Evolutionary conservation across 108 stramenopile species (phyloP), one percentile per base, ranked within the genome.

Genomic region (Craspedostauros australis): DNA sequence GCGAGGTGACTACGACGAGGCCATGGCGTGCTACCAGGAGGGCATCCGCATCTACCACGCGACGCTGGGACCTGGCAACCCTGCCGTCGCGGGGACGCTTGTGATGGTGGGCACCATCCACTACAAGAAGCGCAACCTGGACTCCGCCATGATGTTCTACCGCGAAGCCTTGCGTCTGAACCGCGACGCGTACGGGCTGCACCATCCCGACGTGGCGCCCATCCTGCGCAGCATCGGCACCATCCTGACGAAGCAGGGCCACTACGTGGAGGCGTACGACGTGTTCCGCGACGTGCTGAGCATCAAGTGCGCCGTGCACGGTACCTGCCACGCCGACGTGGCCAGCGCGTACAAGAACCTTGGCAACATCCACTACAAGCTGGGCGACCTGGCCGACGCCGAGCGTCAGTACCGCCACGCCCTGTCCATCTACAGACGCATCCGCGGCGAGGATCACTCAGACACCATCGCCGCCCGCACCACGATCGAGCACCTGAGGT

Each of bases 321-420:
- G 85, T 7, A 68, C 73, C 22, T 52, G 68, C 26, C 81, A 82
- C 26, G 79, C 80, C n/a, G 85, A 86, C 61, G 81, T 82, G 4
- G 85, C 85, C 8, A 69, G 72, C 59, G 79, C 85, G 3, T 82
- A 86, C 76, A 86, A 86, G 45, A 53, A 72, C 21, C 63, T 86
- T 37, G 85, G 85, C n/a, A 86, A 86, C 50, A 78, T 86, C n/a
- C 85, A 86, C 54, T 86, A 82, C 76, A 79, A 86, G 50, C 59
- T 82, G 19, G 85, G 85, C 7, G 81, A 86, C 26, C 57, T 86
- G 32, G 70, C 62, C 2, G 77, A 77, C 59, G 85, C 85, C 5
- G 79, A 82, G 46, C 62, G 70, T 22, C 73, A 82, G 51, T 86
- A 86, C 50, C 60, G 79, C n/a, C 76, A 82, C 55, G 85, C 85